phyloP scores from a whole-genome alignment of 2,329 filamentous ascomycete genomes.

The Cryphonectria carpinicola region DNA sequence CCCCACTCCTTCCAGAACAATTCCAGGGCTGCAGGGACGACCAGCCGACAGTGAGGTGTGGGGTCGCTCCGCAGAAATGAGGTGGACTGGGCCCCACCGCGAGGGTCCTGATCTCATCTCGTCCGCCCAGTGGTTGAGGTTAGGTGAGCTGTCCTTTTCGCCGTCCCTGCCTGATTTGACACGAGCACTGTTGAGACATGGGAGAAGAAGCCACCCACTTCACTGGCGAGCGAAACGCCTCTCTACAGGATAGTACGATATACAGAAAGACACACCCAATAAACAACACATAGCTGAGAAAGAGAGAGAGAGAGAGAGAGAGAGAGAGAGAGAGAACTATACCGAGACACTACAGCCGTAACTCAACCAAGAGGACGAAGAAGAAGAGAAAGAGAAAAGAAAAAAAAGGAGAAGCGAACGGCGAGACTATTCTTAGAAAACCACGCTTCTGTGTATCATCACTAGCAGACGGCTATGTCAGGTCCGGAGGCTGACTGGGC shows the following conservation, averaged over 20 bases:
- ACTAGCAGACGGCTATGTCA: conserved; percentile 22
- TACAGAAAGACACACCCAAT: not conserved
- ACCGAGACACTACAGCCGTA: conserved; percentile 4
- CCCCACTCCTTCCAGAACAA: conserved; percentile 29
- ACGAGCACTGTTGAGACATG: conserved; percentile 1
- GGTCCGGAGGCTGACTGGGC: conserved; percentile 25
- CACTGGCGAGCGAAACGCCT: not conserved
- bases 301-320: not conserved
- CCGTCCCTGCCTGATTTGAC: not conserved
- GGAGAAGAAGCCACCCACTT: not conserved
- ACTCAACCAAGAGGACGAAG: not conserved
- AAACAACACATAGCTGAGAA: not conserved
- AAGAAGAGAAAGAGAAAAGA: not conserved
- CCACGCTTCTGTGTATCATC: conserved; percentile 19
- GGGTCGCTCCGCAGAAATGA: conserved; percentile 23
- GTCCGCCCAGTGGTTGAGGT: not conserved
- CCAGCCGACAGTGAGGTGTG: conserved; percentile 13
- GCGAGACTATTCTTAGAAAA: conserved; percentile 16
- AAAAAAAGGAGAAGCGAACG: not conserved
- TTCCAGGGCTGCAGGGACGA: conserved; percentile 21
- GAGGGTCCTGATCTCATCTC: conserved; percentile 25
- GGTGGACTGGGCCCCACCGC: conserved; percentile 22
- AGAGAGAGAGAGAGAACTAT: not conserved
- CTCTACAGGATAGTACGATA: not conserved
- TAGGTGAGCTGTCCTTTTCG: conserved; percentile 7